Conservation (phyloP, 148 eudicot species). For the Dianthus caryophyllus region DNA sequence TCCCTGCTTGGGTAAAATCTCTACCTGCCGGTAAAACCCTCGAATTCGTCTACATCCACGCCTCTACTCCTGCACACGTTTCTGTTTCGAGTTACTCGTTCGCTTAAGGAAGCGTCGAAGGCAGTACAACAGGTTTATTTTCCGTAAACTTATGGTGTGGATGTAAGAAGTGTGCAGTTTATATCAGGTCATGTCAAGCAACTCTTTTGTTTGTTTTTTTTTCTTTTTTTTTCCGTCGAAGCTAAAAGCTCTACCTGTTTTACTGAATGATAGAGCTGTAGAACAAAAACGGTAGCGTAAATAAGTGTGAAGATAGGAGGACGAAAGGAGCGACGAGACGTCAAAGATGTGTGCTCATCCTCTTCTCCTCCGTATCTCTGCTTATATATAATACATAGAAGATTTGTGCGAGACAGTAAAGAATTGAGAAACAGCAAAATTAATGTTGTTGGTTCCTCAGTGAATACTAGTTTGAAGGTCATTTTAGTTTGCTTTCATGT, state of each 20-base stretch:
- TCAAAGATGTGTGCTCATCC: constrained; percentile 82
- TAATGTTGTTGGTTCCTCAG: constrained; percentile 22
- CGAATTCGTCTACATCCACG: constrained; percentile 84
- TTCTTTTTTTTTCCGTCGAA: constrained; percentile 8
- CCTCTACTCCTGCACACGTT: constrained; percentile 56
- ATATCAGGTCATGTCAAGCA: constrained; percentile 29
- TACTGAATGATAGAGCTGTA: constrained; percentile 24
- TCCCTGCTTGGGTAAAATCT: constrained; percentile 71
- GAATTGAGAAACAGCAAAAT: constrained; percentile 12
- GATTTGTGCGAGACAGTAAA: constrained; percentile 11
- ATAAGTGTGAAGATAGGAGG: constrained; percentile 47
- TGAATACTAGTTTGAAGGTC: constrained; percentile 21
- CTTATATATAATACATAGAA: constrained; percentile 36
- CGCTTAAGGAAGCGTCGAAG: constrained; percentile 26
- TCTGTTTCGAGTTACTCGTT: constrained; percentile 65
- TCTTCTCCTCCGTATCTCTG: constrained; percentile 62
- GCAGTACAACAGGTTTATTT: constrained; percentile 22
- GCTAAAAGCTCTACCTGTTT: constrained; percentile 21
- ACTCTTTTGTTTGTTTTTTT: too few species aligned
- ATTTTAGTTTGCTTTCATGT: constrained; percentile 17
- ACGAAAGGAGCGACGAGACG: constrained; percentile 94
- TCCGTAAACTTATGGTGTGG: constrained; percentile 25
- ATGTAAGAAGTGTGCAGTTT: constrained; percentile 59
- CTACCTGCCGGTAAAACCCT: constrained; percentile 73
- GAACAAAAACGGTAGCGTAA: constrained; percentile 34